A percentile compares a stretch with the other conserved stretches of the same genome.
Evolutionary conservation across 2,329 filamentous ascomycete species (phyloP).

Genomic region (Bipolaris gigantea): DNA sequence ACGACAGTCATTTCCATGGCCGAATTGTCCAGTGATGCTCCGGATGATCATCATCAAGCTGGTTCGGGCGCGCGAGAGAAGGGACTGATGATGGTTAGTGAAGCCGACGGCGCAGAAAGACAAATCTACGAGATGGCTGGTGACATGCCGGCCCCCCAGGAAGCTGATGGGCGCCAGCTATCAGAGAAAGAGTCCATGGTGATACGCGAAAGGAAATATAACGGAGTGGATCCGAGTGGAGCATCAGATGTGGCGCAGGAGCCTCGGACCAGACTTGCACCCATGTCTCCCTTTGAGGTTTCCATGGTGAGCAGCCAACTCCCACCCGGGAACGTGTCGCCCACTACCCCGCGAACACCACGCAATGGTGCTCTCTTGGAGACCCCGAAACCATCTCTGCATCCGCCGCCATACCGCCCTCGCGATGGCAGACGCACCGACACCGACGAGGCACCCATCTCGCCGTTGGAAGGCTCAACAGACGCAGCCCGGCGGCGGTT

Average conservation of each 20-base stretch:
- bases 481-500: constrained; percentile 40
- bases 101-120: constrained; percentile 43
- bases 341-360: constrained; percentile 37
- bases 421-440: constrained; percentile 28
- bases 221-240: constrained; percentile 46
- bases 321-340: constrained; percentile 27
- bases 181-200: constrained; percentile 54
- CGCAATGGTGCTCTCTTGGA: constrained; percentile 39
- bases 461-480: constrained; percentile 37
- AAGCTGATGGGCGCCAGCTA: constrained; percentile 52
- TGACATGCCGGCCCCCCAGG: constrained; percentile 57
- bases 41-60: constrained; percentile 21
- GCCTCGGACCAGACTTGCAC: constrained; percentile 25
- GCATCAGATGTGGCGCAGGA: constrained; percentile 26
- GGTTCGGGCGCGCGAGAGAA: constrained; percentile 21
- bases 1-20: constrained; percentile 50
- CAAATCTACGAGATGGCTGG: constrained; percentile 56
- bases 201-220: constrained; percentile 50
- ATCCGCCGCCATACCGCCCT: constrained; percentile 27
- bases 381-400: constrained; percentile 36
- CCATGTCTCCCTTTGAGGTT: constrained; percentile 33
- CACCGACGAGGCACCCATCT: constrained; percentile 39
- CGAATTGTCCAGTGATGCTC: constrained; percentile 46
- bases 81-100: constrained; percentile 22
- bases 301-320: constrained; percentile 33